Evolutionary conservation across 768 basidiomycete species (phyloP).

Genomic region (Wakefieldia striispora): DNA sequence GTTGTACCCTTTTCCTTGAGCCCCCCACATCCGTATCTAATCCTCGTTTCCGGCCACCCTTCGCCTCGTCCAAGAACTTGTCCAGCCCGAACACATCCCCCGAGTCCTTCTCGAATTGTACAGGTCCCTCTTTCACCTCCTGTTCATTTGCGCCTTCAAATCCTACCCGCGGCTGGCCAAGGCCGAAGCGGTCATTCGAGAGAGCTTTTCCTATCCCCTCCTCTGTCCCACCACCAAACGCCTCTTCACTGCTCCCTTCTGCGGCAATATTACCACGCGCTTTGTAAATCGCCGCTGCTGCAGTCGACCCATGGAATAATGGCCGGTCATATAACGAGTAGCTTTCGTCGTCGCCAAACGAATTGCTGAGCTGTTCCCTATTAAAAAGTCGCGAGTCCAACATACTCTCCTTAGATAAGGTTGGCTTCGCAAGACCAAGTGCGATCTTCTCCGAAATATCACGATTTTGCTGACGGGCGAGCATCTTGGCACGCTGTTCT

Average conservation of each 20-base stretch:
- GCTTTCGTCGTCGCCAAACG: constrained; percentile 89
- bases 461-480: constrained; percentile 95
- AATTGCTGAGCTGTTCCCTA: constrained; percentile 78
- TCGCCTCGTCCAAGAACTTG: constrained; percentile 96
- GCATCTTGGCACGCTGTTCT: constrained; percentile 92
- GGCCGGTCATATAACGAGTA: constrained; percentile 95
- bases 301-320: constrained; percentile 93
- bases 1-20: constrained; percentile 66
- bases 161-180: constrained; percentile 80
- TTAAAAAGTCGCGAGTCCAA: constrained; percentile 97
- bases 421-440: constrained; percentile 95
- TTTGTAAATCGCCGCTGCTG: constrained; percentile 99
- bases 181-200: constrained; percentile 89
- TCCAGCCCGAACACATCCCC: constrained; percentile 97
- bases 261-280: constrained; percentile 83
- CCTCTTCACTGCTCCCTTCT: constrained; percentile 74
- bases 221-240: constrained; percentile 92
- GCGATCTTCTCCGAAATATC: constrained; percentile 99
- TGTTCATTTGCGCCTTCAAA: constrained; percentile 90
- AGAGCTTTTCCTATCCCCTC: constrained; percentile 91
- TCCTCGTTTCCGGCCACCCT: constrained; percentile 89
- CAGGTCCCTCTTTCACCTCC: constrained; percentile 87
- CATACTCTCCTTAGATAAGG: constrained; percentile 94
- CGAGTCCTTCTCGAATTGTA: constrained; percentile 98
- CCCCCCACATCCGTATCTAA: constrained; percentile 72